Conservation (phyloP, 352 stramenopile species). For the Globisporangium polare region DNA sequence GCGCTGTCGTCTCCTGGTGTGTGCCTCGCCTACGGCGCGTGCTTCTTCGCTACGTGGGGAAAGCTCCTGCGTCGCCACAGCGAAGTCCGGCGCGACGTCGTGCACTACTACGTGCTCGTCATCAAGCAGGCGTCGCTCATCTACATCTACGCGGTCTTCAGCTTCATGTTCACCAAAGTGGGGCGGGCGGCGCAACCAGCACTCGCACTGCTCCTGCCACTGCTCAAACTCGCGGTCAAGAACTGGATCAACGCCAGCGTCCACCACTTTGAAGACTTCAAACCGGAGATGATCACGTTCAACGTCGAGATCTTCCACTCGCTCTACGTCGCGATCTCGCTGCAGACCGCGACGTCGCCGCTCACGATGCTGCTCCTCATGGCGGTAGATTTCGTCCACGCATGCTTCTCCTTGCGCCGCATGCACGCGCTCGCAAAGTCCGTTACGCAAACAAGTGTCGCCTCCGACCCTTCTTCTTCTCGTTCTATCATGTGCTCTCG, state of each 20-base stretch:
- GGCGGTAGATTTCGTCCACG: constrained; percentile 25
- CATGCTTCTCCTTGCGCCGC: constrained; percentile 30
- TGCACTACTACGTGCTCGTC: background rate
- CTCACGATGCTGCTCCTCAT: constrained; percentile 26
- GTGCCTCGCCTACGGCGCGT: constrained; percentile 11
- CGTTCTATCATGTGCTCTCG: too few relatives aligned
- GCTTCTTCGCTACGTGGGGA: background rate
- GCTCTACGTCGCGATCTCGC: too few relatives aligned
- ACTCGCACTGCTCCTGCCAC: constrained; percentile 23
- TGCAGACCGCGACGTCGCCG: constrained; percentile 17
- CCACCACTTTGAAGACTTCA: too few relatives aligned
- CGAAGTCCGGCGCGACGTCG: background rate
- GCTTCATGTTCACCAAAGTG: constrained; percentile 22
- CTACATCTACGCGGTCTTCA: constrained; percentile 28
- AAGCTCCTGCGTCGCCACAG: constrained; percentile 4
- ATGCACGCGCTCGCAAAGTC: constrained; percentile 7
- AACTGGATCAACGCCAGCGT: too few relatives aligned
- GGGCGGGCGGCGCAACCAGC: constrained; percentile 5
- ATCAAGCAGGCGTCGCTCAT: constrained; percentile 13
- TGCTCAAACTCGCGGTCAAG: constrained; percentile 18
- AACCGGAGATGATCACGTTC: too few relatives aligned
- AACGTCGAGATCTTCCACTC: too few relatives aligned
- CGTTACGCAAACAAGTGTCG: background rate
- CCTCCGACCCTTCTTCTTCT: background rate
- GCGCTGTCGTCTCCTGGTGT: background rate